Evolutionary conservation across 2,329 filamentous ascomycete species (phyloP).

Genomic region (Hypoxylon sp.): DNA sequence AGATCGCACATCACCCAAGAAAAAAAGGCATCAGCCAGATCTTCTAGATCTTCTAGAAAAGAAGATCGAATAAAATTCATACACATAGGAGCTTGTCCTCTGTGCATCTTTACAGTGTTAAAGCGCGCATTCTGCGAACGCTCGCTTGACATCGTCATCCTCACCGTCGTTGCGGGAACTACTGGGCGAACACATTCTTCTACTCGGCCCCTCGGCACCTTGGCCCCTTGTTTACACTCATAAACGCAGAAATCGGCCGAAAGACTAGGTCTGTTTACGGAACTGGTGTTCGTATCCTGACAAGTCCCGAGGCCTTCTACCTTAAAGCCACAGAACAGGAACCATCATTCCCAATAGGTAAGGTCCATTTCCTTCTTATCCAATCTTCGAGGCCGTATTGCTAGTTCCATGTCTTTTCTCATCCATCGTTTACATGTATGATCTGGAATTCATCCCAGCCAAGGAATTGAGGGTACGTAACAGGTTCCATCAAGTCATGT

Average conservation of each 20-base stretch:
- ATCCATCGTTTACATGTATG: neutral
- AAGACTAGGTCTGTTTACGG: neutral
- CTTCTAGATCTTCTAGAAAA: constrained; percentile 10
- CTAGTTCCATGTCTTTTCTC: constrained; percentile 2
- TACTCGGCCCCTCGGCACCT: too few relatives aligned
- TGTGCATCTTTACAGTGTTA: neutral
- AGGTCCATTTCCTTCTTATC: constrained; percentile 21
- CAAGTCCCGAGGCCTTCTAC: neutral
- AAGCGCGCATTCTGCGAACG: constrained; percentile 3
- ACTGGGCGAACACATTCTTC: too few relatives aligned
- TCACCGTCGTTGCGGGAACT: constrained; percentile 1
- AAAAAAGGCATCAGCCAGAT: constrained; percentile 3
- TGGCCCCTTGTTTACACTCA: too few relatives aligned
- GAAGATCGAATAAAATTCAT: neutral
- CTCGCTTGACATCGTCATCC: constrained; percentile 10
- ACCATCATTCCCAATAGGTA: constrained; percentile 30
- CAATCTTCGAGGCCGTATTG: constrained; percentile 2
- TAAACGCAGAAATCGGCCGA: constrained; percentile 1
- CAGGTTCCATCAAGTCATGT: constrained; percentile 4
- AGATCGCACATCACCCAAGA: constrained; percentile 12
- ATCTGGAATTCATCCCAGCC: constrained; percentile 12
- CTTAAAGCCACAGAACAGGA: constrained; percentile 19
- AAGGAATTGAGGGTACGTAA: constrained; percentile 16
- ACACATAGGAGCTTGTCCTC: neutral
- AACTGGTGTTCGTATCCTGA: constrained; percentile 8